Evolutionary conservation across 2,329 filamentous ascomycete genomes (phyloP), one percentile per base, ranked within the genome.

Genomic region (Cordyceps tenuipes): DNA sequence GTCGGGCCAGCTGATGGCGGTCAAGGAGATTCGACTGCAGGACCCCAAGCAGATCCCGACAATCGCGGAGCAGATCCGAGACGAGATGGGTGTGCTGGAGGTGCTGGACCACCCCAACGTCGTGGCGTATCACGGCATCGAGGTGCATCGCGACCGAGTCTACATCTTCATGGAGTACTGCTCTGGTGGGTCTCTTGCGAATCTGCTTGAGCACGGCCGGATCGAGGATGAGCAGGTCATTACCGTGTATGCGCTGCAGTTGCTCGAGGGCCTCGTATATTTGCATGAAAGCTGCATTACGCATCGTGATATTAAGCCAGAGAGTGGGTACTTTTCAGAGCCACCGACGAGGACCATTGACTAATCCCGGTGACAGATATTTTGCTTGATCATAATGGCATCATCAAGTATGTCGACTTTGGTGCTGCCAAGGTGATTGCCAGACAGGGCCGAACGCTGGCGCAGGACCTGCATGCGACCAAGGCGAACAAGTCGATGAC

Each of bases 151-250:
- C 64, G 94, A 99, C 79, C 94, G 96, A 70, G 94, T 99, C n/a
- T 99, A 97, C 74, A 97, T 99, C 66, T 99, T 99, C 72, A 99
- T 99, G 94, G 94, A 99, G 73, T 97, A 96, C 74, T 99, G 94
- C 73, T 95, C 91, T 5, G 93, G 94, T 56, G 94, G 94, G 21
- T 97, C 93, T 17, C 80, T 99, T 53, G 92, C 94, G 47, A 89
- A 84, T 55, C 77, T 99, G 57, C 79, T 99, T 47, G 94, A 99
- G 72, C 93, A 99, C 69, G 94, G 94, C 13, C 89, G 94, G 46
- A 97, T 99, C 64, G 94, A 97, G 76, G 95, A 97, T 70, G 94
- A 99, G 72, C 94, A 92, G 60, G 92, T 97, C 63, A 93, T 96
- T 63, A 95, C 95, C 85, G 93, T 97, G 47, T 97, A 97, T 71